Evolutionary conservation across 1,284 basidiomycete species (phyloP).

Genomic region (Naganishia albida): DNA sequence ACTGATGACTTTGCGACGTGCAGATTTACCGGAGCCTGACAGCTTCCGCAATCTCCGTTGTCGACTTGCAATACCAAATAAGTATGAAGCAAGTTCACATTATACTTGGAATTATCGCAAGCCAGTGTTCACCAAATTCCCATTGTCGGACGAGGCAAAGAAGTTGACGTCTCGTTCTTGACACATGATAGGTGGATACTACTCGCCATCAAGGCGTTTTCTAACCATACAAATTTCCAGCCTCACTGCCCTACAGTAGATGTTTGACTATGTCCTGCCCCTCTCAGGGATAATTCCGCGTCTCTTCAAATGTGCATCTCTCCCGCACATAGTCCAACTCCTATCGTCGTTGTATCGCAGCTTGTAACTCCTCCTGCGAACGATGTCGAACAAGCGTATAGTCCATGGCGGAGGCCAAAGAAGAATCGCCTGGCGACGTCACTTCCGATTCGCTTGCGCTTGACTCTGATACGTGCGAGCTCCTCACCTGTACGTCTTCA

Average conservation of each 20-base stretch:
- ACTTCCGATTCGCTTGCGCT: conserved; percentile 1
- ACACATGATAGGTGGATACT: neutral
- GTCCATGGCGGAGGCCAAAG: conserved; percentile 21
- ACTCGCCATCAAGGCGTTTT: conserved; percentile 26
- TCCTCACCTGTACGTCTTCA: neutral
- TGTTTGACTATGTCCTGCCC: neutral
- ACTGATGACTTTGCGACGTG: too few species aligned
- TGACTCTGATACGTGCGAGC: conserved; percentile 7
- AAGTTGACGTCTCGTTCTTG: too few species aligned
- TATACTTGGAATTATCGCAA: too few species aligned
- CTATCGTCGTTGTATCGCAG: conserved; percentile 1
- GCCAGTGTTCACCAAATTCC: too few species aligned
- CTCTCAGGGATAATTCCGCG: neutral
- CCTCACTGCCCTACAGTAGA: conserved; percentile 14
- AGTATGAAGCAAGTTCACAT: too few species aligned
- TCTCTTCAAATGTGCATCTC: neutral
- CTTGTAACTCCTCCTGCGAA: conserved; percentile 18
- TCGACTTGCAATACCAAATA: too few species aligned
- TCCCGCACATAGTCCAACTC: too few species aligned
- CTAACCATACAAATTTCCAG: neutral
- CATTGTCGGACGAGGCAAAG: too few species aligned
- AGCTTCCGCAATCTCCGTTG: too few species aligned
- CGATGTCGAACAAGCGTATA: conserved; percentile 22
- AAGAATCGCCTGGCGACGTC: conserved; percentile 10
- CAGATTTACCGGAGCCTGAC: too few species aligned